A percentile compares a stretch with the other conserved stretches of the same genome.
Evolutionary conservation across 139 green algal genomes (phyloP).

Genomic region (Closterium sp.): DNA sequence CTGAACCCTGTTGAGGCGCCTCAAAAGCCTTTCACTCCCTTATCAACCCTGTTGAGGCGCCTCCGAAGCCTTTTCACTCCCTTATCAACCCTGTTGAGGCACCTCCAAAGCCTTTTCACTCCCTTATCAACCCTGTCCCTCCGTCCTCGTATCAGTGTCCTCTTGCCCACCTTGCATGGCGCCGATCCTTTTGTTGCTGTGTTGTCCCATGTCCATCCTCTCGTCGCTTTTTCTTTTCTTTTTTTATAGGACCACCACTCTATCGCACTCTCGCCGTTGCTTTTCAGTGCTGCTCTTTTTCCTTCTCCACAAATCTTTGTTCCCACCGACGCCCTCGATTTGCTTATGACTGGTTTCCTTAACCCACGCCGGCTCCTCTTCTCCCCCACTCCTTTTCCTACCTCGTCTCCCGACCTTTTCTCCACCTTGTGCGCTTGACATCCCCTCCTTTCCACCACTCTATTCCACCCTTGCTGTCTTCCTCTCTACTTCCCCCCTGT

Average conservation of each 20-base stretch:
- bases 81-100: no score
- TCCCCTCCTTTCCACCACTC: background rate
- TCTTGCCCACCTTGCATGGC: no score
- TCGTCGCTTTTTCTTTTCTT: background rate
- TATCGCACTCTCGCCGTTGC: background rate
- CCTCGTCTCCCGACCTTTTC: background rate
- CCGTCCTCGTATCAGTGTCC: no score
- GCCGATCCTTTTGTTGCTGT: no score
- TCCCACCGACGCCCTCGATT: background rate
- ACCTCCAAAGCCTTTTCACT: no score
- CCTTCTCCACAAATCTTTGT: background rate
- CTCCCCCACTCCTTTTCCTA: background rate
- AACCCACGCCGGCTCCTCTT: background rate
- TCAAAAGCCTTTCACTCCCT: no score
- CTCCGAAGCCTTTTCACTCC: no score
- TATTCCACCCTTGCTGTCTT: background rate
- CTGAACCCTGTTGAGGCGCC: no score
- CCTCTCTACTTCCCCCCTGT: background rate
- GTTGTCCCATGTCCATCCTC: background rate
- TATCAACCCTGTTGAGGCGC: no score
- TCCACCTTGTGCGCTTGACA: background rate
- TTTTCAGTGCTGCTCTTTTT: background rate
- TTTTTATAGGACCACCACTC: background rate
- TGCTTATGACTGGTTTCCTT: background rate
- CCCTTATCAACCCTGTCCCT: no score